Evolutionary conservation across 345 rosid genomes (phyloP), one percentile per base, ranked within the genome.

Genomic region (Tarenaya hassleriana): DNA sequence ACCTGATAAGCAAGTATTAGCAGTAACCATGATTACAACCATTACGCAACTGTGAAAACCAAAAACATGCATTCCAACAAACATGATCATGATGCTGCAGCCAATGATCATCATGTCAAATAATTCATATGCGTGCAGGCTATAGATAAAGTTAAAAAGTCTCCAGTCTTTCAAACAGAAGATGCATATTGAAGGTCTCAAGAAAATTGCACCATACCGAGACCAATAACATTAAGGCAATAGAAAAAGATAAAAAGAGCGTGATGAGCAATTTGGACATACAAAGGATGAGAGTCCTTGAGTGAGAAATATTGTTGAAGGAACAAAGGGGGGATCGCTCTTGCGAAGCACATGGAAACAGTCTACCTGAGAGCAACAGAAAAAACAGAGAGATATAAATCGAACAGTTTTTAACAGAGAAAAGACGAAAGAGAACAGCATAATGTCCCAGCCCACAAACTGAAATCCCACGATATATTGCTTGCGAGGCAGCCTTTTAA

Each of bases 261-360:
- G 47, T 34, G 20, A 41, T 4, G 17, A 21, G 38, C 24, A 52
- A 47, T 35, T 13, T 10, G 51, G n/a, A 62, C 95, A 35, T 88
- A 92, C 96, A 73, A 92, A 92, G 64, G 98, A 74, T 49, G 88
- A 58, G 27, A 92, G 95, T 41, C 98, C 98, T 81, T 81, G 95
- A 74, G 79, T 92, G 62, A 92, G 70, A 60, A 92, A 85, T 61
- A 73, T 79, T 39, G 86, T 47, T 46, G 90, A 69, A 13, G 95
- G 88, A 27, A 76, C 94, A 58, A 88, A 92, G 13, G 95, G 91
- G 56, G 95, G 94, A 73, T 88, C 90, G 41, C 96, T 88, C 72
- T 88, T 92, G 38, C 98, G 88, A 62, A 92, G 77, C 56, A 92
- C 96, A 61, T 92, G 98, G 73, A 92, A 92, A 74, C 96, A 92